Evolutionary conservation across 352 stramenopile genomes (phyloP).

Genomic region (Peronosclerospora sorghi): DNA sequence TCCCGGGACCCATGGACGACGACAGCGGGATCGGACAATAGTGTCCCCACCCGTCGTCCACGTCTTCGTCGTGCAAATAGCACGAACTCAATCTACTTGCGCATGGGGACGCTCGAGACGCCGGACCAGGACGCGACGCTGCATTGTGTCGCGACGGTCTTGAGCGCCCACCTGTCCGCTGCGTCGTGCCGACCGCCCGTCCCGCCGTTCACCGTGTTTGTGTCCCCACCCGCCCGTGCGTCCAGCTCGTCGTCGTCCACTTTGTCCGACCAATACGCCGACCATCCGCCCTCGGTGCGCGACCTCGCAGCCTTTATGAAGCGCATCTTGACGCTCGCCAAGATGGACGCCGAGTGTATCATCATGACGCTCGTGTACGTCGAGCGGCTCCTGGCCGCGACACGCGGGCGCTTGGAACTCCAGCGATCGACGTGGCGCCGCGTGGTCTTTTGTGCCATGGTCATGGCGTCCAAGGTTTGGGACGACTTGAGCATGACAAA

Average conservation of each 20-base stretch:
- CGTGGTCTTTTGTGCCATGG: constrained; percentile 93
- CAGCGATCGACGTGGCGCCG: constrained; percentile 87
- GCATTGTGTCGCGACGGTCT: constrained; percentile 91
- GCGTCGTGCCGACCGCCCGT: constrained; percentile 44
- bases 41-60: constrained; percentile 17
- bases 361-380: constrained; percentile 98
- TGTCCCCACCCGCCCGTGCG: constrained; percentile 28
- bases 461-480: constrained; percentile 96
- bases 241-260: constrained; percentile 20
- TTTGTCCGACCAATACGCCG: too few relatives aligned
- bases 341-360: constrained; percentile 94
- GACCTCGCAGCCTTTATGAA: constrained; percentile 90
- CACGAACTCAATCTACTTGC: constrained; percentile 89
- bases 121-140: constrained; percentile 94
- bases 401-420: constrained; percentile 68
- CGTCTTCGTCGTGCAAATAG: constrained; percentile 88
- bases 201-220: constrained; percentile 59
- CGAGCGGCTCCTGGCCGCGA: constrained; percentile 90
- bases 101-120: constrained; percentile 90
- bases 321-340: constrained; percentile 84
- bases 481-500: constrained; percentile 98
- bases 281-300: too few relatives aligned
- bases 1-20: too few relatives aligned
- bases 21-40: too few relatives aligned
- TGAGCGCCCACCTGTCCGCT: constrained; percentile 92